Evolutionary conservation across 495 filamentous ascomycete species (phyloP), one percentile per base, ranked within the genome.

Genomic region (Endocarpon pusillum): DNA sequence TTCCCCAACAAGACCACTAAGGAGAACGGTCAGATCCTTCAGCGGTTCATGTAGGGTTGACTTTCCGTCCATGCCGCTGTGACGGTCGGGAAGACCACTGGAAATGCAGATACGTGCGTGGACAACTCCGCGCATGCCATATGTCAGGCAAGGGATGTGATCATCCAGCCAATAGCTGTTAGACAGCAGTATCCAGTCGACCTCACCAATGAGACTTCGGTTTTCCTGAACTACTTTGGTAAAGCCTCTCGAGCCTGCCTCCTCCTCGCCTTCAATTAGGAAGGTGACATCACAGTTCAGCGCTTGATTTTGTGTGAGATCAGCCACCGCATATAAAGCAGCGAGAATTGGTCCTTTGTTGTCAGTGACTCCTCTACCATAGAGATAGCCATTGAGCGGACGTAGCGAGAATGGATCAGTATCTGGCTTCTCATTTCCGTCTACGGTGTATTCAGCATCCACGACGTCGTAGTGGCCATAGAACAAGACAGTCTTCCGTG

Each of bases 391-490:
- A 46, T 92, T 80, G 33, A 81, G 68, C 1, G 87, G 87, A 16
- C 70, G 71, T 36, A 96, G 62, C 29, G 78, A 67, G 48, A 93
- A 96, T 0, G 89, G 91, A 41, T 93, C 79, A 5, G 72, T 69
- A 34, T 71, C 72, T 89, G 89, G 96, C 40, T 79, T 81, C 20
- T 62, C 66, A 15, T 31, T 17, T 5, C 12, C 28, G 21, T 58
- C 47, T 26, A 67, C 67, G 35, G 78, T 75, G 21, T 76, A 73
- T 36, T 91, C 81, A 0, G 91, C 89, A 14, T 81, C 69, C n/a
- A 97, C 85, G n/a, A 97, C 83, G 39, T 97, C 89, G 55, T 97
- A 97, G 44, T 97, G 89, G 3, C 91, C 91, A 51, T 97, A 97
- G 53, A 97, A 97, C 10, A 97, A 61, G 21, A 94, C 78, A 1